Conservation (phyloP, 202 grass and related monocot species). For the Panicum virgatum region DNA sequence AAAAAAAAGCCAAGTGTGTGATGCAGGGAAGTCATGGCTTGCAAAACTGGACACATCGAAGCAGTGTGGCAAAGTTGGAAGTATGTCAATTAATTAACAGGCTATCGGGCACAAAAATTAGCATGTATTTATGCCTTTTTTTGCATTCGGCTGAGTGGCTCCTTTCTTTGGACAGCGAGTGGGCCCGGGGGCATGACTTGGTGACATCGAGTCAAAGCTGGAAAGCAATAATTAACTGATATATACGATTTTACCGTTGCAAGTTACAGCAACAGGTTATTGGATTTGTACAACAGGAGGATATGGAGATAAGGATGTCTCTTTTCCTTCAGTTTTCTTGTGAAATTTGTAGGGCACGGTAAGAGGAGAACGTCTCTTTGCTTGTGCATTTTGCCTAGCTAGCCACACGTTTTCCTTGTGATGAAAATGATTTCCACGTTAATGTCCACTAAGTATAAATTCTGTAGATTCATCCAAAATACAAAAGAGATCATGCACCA, state of each 20-base stretch:
- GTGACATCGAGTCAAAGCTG: conserved; percentile 12
- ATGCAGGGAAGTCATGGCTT: neutral
- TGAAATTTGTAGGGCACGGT: neutral
- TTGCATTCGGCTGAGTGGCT: neutral
- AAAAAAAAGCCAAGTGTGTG: neutral
- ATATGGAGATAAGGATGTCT: neutral
- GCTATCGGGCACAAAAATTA: conserved; percentile 16
- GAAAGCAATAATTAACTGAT: conserved; percentile 27
- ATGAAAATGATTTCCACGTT: neutral
- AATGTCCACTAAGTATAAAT: neutral
- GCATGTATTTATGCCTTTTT: neutral
- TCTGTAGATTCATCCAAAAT: neutral
- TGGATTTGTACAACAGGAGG: neutral
- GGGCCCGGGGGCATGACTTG: conserved; percentile 15
- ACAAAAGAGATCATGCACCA: neutral
- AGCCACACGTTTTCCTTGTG: neutral
- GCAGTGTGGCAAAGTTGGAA: neutral
- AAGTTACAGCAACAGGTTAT: neutral
- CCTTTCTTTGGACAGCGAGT: neutral
- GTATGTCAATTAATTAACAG: neutral
- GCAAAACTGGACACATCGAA: neutral
- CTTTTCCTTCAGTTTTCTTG: neutral
- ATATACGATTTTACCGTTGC: neutral
- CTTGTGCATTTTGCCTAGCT: neutral
- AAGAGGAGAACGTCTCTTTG: neutral